phyloP scores from a whole-genome alignment of 805 yeast genomes.

The Spathaspora girioi region DNA sequence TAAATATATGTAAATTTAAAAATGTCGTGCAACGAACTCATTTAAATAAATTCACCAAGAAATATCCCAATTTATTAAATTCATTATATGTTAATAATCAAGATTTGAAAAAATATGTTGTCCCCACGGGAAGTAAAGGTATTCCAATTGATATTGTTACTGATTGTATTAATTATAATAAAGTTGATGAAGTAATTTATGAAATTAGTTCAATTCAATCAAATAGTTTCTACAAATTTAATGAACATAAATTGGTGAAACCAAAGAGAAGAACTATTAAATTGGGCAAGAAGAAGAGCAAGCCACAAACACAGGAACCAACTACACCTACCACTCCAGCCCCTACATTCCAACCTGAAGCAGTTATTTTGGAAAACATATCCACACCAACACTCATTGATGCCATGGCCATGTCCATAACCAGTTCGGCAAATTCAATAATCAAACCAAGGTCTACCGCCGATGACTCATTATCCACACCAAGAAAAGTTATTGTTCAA shows the following conservation, averaged over 20 bases:
- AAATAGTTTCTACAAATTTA: slow-evolving; percentile 34
- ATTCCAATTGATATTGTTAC: slow-evolving; percentile 36
- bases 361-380: background rate
- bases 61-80: slow-evolving; percentile 32
- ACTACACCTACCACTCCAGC: background rate
- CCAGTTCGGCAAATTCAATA: background rate
- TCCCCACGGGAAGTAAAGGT: slow-evolving; percentile 20
- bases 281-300: slow-evolving; percentile 16
- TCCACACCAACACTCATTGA: background rate
- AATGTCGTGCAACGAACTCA: slow-evolving; percentile 57
- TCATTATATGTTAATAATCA: slow-evolving; percentile 28
- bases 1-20: slow-evolving; percentile 56
- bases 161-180: slow-evolving; percentile 21
- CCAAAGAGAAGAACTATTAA: slow-evolving; percentile 44
- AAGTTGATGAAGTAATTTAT: slow-evolving; percentile 34
- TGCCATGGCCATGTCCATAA: slow-evolving; percentile 1
- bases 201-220: slow-evolving; percentile 46
- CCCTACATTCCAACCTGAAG: background rate
- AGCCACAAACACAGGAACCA: background rate
- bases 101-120: slow-evolving; percentile 4
- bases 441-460: background rate
- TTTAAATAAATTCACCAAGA: slow-evolving; percentile 38
- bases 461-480: background rate
- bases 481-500: slow-evolving; percentile 5
- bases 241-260: slow-evolving; percentile 17